Conservation (phyloP, 2,329 filamentous ascomycete genomes). For the Colletotrichum sp. region DNA sequence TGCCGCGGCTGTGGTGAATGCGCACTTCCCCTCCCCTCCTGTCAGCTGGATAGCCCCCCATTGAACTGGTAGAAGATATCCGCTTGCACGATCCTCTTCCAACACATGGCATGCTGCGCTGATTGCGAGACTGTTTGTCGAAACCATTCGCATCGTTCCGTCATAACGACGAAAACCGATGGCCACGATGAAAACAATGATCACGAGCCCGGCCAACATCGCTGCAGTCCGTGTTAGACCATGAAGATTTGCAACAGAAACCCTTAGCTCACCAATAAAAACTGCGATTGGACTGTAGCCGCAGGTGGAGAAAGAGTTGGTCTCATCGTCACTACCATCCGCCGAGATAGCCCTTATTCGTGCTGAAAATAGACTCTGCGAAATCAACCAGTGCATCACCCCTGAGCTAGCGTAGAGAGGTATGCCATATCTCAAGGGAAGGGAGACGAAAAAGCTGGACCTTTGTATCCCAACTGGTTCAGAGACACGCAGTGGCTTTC, state of each 20-base stretch:
- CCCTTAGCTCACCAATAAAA: background rate
- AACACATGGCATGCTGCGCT: background rate
- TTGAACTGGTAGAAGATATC: background rate
- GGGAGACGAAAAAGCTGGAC: constrained; percentile 46
- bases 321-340: constrained; percentile 23
- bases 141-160: constrained; percentile 31
- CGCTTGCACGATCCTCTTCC: background rate
- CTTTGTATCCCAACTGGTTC: constrained; percentile 43
- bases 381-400: constrained; percentile 53
- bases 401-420: constrained; percentile 38
- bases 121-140: background rate
- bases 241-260: background rate
- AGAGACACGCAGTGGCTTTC: constrained; percentile 46
- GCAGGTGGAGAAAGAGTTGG: constrained; percentile 33
- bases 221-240: constrained; percentile 11
- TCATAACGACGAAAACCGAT: constrained; percentile 31
- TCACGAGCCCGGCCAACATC: constrained; percentile 10
- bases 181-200: constrained; percentile 19
- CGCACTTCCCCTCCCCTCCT: background rate
- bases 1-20: background rate
- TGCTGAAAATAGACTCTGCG: constrained; percentile 49
- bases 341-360: constrained; percentile 33
- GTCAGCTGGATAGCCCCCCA: background rate
- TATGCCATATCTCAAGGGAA: constrained; percentile 49
- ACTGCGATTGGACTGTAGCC: constrained; percentile 29